phyloP scores from a whole-genome alignment of 108 stramenopile genomes.

The Stephanodiscus triporus region DNA sequence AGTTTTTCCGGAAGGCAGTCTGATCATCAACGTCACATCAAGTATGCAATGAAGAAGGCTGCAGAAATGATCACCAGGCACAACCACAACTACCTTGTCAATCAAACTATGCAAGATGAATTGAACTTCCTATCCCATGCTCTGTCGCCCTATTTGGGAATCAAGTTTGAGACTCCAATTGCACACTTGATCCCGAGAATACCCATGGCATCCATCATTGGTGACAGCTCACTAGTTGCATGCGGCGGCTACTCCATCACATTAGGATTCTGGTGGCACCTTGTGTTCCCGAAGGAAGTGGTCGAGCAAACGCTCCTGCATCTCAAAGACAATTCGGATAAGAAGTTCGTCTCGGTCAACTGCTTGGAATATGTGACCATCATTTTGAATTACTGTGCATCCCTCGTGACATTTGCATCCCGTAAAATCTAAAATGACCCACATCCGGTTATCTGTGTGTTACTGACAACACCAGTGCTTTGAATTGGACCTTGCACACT shows the following conservation, averaged over 20 bases:
- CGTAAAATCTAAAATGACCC: background rate
- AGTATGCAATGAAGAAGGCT: slow-evolving; percentile 2
- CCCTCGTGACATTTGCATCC: background rate
- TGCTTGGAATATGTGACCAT: slow-evolving; percentile 20
- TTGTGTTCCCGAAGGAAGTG: slow-evolving; percentile 9
- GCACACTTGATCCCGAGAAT: slow-evolving; percentile 10
- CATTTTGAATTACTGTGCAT: slow-evolving; percentile 20
- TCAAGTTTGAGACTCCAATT: background rate
- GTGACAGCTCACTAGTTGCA: background rate
- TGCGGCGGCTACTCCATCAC: background rate
- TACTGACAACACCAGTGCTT: slow-evolving; percentile 15
- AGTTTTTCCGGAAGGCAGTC: background rate
- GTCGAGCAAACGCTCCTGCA: background rate
- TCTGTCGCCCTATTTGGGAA: background rate
- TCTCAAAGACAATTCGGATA: background rate
- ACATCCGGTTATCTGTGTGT: background rate
- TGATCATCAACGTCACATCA: background rate
- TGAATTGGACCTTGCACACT: slow-evolving; percentile 11
- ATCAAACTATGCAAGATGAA: slow-evolving; percentile 8
- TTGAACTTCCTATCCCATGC: background rate
- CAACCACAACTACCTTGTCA: background rate
- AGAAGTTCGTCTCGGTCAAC: slow-evolving; percentile 1
- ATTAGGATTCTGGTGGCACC: slow-evolving; percentile 15
- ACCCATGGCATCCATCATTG: background rate
- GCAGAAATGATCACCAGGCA: background rate